These are phyloP conservation scores for Maudiozyma turicensis DNA, from an alignment of 805 yeast genomes.

Conservation along the genomic window DNA sequence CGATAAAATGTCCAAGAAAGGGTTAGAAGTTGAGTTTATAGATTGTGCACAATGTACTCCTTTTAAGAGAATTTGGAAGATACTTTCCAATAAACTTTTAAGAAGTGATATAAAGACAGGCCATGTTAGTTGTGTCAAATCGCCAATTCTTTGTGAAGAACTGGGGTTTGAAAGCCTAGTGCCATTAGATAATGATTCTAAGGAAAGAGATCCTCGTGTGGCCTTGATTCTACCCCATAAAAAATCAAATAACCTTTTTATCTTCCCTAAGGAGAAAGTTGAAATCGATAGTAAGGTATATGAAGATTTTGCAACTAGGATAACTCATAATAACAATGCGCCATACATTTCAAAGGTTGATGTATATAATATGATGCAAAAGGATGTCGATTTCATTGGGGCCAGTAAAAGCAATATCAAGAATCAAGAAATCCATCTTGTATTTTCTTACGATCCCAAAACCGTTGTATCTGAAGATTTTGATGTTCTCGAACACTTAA, in stretches of 20 bases:
- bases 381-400: constrained; percentile 8
- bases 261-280: constrained; percentile 14
- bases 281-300: constrained; percentile 25
- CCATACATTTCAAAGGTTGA: constrained; percentile 21
- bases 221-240: constrained; percentile 45
- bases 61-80: constrained; percentile 48
- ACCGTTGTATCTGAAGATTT: constrained; percentile 48
- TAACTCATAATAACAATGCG: constrained; percentile 37
- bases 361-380: constrained; percentile 10
- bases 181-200: constrained; percentile 6
- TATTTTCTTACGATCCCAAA: constrained; percentile 43
- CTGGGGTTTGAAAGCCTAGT: constrained; percentile 37
- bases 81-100: constrained; percentile 40
- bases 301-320: constrained; percentile 38
- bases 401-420: constrained; percentile 13
- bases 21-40: constrained; percentile 28
- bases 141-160: constrained; percentile 41
- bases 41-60: constrained; percentile 42
- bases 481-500: constrained; percentile 46
- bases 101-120: constrained; percentile 34
- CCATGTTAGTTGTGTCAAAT: constrained; percentile 51
- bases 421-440: constrained; percentile 32
- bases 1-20: constrained; percentile 31
- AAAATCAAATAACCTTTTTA: constrained; percentile 19
- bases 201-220: constrained; percentile 32